Evolutionary conservation across 2,329 filamentous ascomycete species (phyloP).

Genomic region (Capronia epimyces): DNA sequence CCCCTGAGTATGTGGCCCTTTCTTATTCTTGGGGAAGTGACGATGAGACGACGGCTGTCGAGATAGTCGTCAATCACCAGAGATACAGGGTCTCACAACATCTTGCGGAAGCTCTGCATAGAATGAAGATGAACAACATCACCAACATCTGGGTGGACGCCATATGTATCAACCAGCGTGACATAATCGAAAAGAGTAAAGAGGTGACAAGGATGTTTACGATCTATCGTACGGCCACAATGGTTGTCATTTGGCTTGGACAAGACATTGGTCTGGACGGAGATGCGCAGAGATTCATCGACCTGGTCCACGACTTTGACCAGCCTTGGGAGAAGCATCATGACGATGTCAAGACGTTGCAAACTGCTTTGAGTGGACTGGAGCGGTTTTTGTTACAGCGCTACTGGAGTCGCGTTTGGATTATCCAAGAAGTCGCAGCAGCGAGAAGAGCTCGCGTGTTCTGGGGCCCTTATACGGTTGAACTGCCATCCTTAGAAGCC

Average conservation of each 20-base stretch:
- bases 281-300: slow-evolving; percentile 11
- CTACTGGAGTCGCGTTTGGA: slow-evolving; percentile 28
- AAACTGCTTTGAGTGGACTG: slow-evolving; percentile 5
- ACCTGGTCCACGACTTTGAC: slow-evolving; percentile 2
- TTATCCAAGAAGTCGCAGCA: slow-evolving; percentile 27
- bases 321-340: slow-evolving; percentile 2
- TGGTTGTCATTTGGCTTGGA: slow-evolving; percentile 28
- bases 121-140: slow-evolving; percentile 6
- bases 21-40: slow-evolving; percentile 22
- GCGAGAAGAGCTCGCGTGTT: slow-evolving; percentile 10
- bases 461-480: slow-evolving; percentile 18
- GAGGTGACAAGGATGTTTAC: slow-evolving; percentile 20
- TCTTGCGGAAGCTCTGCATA: slow-evolving; percentile 12
- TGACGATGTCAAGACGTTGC: background rate
- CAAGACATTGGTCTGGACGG: slow-evolving; percentile 10
- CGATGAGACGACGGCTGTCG: background rate
- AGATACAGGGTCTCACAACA: slow-evolving; percentile 9
- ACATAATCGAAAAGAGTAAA: slow-evolving; percentile 13
- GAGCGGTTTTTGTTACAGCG: slow-evolving; percentile 21
- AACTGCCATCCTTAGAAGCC: slow-evolving; percentile 12
- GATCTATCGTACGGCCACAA: slow-evolving; percentile 21
- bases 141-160: slow-evolving; percentile 19
- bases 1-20: slow-evolving; percentile 17
- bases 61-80: slow-evolving; percentile 11
- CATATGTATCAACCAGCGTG: slow-evolving; percentile 20